Percentiles rank a stretch among this genome's conserved stretches.
phyloP scores from a whole-genome alignment of 164 flowering plant species.

The Kalanchoe fedtschenkoi region DNA sequence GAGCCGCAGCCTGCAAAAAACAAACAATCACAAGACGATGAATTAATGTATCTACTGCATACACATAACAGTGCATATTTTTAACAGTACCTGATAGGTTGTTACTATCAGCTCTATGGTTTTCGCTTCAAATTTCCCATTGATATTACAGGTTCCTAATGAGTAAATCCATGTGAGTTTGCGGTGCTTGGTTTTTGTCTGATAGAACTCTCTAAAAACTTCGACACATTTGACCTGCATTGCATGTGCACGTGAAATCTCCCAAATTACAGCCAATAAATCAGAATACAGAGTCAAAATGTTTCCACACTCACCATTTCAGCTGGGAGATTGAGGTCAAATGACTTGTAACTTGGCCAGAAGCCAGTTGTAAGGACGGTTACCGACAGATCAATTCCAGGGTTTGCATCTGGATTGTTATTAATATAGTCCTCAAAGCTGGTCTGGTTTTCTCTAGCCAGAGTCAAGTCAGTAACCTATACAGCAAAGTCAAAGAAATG shows the following conservation, averaged over 20 bases:
- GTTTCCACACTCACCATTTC: conserved; percentile 27
- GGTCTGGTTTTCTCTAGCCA: conserved; percentile 75
- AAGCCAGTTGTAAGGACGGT: conserved; percentile 31
- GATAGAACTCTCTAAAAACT: conserved; percentile 18
- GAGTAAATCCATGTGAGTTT: conserved; percentile 33
- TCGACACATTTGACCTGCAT: conserved; percentile 24
- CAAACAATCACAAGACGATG: not conserved
- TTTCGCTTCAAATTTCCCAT: conserved; percentile 24
- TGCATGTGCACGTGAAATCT: not conserved
- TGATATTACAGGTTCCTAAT: conserved; percentile 25
- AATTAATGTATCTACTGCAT: not conserved
- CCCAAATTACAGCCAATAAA: not conserved
- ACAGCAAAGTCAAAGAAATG: not conserved
- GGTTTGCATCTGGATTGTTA: conserved; percentile 45
- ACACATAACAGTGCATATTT: not conserved
- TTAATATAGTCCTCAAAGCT: conserved; percentile 65
- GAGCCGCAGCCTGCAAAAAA: conserved; percentile 24
- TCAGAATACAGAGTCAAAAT: not conserved
- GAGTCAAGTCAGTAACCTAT: conserved; percentile 80
- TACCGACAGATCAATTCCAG: conserved; percentile 33
- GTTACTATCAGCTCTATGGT: conserved; percentile 21
- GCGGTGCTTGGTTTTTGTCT: conserved; percentile 19
- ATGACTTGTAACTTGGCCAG: conserved; percentile 44
- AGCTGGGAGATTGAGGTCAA: conserved; percentile 31
- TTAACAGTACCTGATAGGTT: conserved; percentile 24